Conservation (phyloP, 495 filamentous ascomycete species). For the Talaromyces adpressus region DNA sequence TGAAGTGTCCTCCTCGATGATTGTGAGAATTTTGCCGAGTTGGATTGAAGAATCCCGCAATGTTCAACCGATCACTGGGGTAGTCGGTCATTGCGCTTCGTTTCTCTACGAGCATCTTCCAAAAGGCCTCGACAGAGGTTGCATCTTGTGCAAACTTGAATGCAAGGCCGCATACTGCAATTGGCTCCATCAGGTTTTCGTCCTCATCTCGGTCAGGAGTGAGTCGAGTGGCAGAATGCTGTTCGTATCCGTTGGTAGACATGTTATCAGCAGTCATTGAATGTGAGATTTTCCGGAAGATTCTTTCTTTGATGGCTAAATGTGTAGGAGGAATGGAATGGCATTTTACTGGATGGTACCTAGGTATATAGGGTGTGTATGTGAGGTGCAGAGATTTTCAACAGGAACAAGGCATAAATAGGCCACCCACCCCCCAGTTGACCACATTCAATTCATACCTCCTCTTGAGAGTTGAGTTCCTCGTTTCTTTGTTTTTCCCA, state of each 20-base stretch:
- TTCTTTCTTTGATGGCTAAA: not conserved
- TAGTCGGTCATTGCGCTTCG: conserved; percentile 29
- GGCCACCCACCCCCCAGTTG: not conserved
- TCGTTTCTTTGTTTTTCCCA: not conserved
- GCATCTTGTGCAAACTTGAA: conserved; percentile 12
- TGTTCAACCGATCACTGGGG: conserved; percentile 3
- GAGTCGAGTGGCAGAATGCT: not conserved
- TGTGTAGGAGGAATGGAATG: not conserved
- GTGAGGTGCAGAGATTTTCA: not conserved
- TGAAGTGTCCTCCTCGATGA: conserved; percentile 16
- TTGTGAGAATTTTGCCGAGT: not conserved
- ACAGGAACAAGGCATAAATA: not conserved
- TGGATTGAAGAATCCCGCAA: not conserved
- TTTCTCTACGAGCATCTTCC: conserved; percentile 23
- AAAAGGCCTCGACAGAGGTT: not conserved
- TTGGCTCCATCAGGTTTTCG: conserved; percentile 1
- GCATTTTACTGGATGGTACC: not conserved
- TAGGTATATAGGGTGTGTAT: not conserved
- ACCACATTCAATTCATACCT: not conserved
- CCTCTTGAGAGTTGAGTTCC: not conserved
- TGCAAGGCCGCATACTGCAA: conserved; percentile 14
- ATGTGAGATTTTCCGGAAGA: not conserved
- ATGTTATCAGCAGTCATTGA: not conserved
- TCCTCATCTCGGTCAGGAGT: not conserved
- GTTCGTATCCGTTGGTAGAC: not conserved